Conservation (phyloP, 2,329 filamentous ascomycete genomes). For the Penicillium sp. region DNA sequence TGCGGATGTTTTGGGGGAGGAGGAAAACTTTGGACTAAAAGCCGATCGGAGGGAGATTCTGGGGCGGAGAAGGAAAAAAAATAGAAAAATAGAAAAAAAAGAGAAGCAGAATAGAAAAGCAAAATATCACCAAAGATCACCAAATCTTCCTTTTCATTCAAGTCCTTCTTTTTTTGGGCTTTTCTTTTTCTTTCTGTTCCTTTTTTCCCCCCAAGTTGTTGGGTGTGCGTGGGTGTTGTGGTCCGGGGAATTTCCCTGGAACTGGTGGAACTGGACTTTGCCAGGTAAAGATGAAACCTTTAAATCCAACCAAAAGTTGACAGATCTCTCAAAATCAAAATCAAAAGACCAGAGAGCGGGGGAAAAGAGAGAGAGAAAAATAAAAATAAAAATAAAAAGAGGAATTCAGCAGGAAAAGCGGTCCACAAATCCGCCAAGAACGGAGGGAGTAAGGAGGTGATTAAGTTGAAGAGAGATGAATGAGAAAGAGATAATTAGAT, state of each 20-base stretch:
- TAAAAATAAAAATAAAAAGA: constrained; percentile 15
- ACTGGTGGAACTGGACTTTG: neutral
- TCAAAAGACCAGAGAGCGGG: constrained; percentile 2
- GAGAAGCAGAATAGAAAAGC: constrained; percentile 15
- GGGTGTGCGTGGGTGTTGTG: too few relatives aligned
- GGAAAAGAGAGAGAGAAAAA: neutral
- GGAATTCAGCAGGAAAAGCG: constrained; percentile 17
- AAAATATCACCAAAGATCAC: constrained; percentile 19
- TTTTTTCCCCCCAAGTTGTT: neutral
- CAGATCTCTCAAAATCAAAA: neutral
- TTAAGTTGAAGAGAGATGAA: neutral
- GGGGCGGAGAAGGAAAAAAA: constrained; percentile 13
- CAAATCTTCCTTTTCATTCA: constrained; percentile 15
- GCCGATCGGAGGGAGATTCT: constrained; percentile 15
- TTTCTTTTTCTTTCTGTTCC: neutral
- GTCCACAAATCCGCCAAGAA: constrained; percentile 23
- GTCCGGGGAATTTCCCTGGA: neutral
- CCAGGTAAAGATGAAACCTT: neutral
- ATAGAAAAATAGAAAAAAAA: neutral
- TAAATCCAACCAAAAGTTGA: too few relatives aligned
- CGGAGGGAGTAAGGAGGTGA: constrained; percentile 20
- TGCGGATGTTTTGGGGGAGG: constrained; percentile 7
- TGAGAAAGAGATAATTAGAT: neutral
- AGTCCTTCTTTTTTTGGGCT: constrained; percentile 1
- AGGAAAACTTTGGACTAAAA: constrained; percentile 15